Percentiles rank a stretch among this genome's conserved stretches.
phyloP scores from a whole-genome alignment of 495 filamentous ascomycete genomes.

The Oleoguttula mirabilis region DNA sequence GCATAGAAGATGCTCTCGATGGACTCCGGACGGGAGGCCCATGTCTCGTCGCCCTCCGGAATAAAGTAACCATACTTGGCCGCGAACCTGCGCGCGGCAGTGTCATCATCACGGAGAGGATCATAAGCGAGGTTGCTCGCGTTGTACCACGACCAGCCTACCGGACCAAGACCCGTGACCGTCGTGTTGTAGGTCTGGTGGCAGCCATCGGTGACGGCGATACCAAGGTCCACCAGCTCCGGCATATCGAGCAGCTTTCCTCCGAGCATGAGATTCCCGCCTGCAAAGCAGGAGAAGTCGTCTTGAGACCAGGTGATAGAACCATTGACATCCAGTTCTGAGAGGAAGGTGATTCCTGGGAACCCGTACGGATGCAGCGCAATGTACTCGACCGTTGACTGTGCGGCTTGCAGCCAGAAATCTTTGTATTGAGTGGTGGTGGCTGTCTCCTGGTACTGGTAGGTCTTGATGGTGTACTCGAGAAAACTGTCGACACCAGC shows the following conservation, averaged over 20 bases:
- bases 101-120: constrained; percentile 7
- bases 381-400: constrained; percentile 27
- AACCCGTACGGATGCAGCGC: constrained; percentile 16
- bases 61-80: constrained; percentile 16
- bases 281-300: constrained; percentile 65
- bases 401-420: constrained; percentile 29
- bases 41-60: constrained; percentile 10
- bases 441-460: constrained; percentile 23
- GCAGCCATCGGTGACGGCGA: constrained; percentile 40
- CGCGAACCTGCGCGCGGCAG: constrained; percentile 6
- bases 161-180: constrained; percentile 25
- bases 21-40: constrained; percentile 11
- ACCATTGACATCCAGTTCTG: constrained; percentile 20
- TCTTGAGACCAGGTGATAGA: constrained; percentile 21
- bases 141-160: constrained; percentile 18
- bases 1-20: constrained; percentile 18
- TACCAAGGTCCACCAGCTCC: constrained; percentile 54
- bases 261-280: constrained; percentile 85
- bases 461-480: constrained; percentile 34
- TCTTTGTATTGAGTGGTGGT: constrained; percentile 25
- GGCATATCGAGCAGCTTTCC: constrained; percentile 67
- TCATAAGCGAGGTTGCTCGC: constrained; percentile 9
- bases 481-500: constrained; percentile 19
- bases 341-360: constrained; percentile 18
- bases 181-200: constrained; percentile 20